Percentiles rank a stretch among this genome's conserved stretches.
Conservation (phyloP, 495 filamentous ascomycete species). For the Penicillium canescens region DNA sequence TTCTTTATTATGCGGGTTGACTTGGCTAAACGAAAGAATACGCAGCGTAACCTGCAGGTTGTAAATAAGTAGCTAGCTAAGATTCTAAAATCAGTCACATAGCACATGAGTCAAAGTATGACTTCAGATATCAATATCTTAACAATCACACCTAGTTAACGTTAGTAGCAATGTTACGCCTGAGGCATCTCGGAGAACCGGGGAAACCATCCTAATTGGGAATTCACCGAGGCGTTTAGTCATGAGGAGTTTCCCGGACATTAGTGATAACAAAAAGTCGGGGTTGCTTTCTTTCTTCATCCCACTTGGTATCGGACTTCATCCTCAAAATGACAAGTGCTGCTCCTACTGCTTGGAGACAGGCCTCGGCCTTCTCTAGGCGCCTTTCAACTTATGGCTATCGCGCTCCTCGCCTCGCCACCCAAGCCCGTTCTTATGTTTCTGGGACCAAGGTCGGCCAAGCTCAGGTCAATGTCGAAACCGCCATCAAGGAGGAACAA, state of each 20-base stretch:
- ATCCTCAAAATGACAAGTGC: slow-evolving; percentile 66
- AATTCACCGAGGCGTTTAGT: slow-evolving; percentile 10
- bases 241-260: background rate
- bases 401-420: slow-evolving; percentile 45
- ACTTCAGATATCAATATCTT: too few relatives aligned
- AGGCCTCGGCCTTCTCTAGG: slow-evolving; percentile 69
- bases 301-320: slow-evolving; percentile 22
- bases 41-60: background rate
- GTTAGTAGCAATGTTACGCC: slow-evolving; percentile 12
- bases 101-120: too few relatives aligned
- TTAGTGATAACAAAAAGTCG: slow-evolving; percentile 9
- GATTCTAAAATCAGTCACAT: too few relatives aligned
- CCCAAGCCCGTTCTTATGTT: slow-evolving; percentile 66
- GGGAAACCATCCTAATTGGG: slow-evolving; percentile 13
- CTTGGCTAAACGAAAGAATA: background rate
- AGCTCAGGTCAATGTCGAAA: slow-evolving; percentile 82
- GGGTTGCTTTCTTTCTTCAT: slow-evolving; percentile 11
- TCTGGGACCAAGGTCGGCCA: slow-evolving; percentile 77
- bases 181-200: background rate
- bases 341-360: slow-evolving; percentile 70
- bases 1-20: background rate
- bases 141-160: too few relatives aligned
- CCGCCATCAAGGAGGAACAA: slow-evolving; percentile 80
- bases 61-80: too few relatives aligned
- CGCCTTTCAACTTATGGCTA: slow-evolving; percentile 48